phyloP scores from a whole-genome alignment of 805 yeast genomes.

The Candida saitoana region DNA sequence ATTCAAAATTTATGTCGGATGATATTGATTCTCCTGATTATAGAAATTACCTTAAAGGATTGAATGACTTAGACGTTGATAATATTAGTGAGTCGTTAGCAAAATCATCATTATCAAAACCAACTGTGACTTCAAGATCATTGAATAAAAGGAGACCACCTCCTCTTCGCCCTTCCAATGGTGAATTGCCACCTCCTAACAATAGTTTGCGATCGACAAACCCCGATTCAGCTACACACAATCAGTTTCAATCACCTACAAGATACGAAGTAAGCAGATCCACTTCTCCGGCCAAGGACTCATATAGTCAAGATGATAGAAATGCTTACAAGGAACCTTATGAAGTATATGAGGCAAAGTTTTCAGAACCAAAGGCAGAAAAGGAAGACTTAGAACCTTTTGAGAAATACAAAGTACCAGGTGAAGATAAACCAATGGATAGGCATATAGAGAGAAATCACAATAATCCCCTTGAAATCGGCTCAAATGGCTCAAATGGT shows the following conservation, averaged over 20 bases:
- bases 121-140: constrained; percentile 1
- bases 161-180: background rate
- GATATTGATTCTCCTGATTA: constrained; percentile 15
- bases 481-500: background rate
- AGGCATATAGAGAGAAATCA: background rate
- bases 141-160: constrained; percentile 3
- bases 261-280: background rate
- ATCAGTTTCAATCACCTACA: background rate
- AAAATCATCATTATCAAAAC: background rate
- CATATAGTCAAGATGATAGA: background rate
- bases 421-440: background rate
- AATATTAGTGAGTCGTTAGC: constrained; percentile 6
- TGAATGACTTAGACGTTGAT: constrained; percentile 14
- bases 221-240: background rate
- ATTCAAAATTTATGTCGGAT: background rate
- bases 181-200: background rate
- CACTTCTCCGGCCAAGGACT: background rate
- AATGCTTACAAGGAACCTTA: background rate
- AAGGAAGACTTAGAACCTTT: background rate
- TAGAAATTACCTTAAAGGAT: constrained; percentile 17
- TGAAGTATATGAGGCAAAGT: background rate
- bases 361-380: background rate
- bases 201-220: background rate
- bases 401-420: background rate
- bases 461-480: too few species aligned